Conservation (phyloP, 352 stramenopile species). For the Phytophthora pini region DNA sequence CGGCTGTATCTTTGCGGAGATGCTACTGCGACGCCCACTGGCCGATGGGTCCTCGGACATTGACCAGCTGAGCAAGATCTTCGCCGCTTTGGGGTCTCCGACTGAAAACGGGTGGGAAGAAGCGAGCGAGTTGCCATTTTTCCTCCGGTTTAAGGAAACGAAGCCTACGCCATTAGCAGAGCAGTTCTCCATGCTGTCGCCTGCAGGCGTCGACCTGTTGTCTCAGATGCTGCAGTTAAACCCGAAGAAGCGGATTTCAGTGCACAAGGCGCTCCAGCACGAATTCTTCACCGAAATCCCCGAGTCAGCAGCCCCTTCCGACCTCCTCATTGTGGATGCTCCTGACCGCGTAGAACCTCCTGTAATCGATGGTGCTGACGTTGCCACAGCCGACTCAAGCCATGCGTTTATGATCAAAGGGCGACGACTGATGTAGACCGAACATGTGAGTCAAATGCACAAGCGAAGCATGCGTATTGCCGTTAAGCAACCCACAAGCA, state of each 20-base stretch:
- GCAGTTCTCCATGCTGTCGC: conserved; percentile 69
- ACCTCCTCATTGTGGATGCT: conserved; percentile 42
- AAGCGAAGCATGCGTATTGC: conserved; percentile 30
- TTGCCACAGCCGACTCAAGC: conserved; percentile 22
- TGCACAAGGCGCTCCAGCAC: conserved; percentile 58
- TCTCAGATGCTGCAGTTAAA: conserved; percentile 58
- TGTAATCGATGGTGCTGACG: conserved; percentile 24
- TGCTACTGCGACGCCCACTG: conserved; percentile 65
- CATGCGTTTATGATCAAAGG: conserved; percentile 60
- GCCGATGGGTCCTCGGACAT: conserved; percentile 81
- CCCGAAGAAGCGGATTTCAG: conserved; percentile 68
- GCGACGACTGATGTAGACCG: conserved; percentile 51
- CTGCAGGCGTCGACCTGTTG: conserved; percentile 60
- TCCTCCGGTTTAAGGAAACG: conserved; percentile 76
- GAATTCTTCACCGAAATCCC: conserved; percentile 70
- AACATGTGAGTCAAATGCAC: conserved; percentile 13
- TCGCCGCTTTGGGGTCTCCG: conserved; percentile 66
- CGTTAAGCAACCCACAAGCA: conserved; percentile 26
- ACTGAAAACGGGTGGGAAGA: conserved; percentile 67
- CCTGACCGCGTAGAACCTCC: conserved; percentile 30
- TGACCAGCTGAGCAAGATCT: conserved; percentile 82
- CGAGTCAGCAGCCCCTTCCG: conserved; percentile 16
- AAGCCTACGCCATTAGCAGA: conserved; percentile 57
- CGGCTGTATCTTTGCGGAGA: conserved; percentile 83
- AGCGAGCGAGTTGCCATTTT: conserved; percentile 69